These are phyloP conservation scores for rapeseed (Brassica napus) DNA, from an alignment of 345 rosid genomes.

Conservation along the genomic window DNA sequence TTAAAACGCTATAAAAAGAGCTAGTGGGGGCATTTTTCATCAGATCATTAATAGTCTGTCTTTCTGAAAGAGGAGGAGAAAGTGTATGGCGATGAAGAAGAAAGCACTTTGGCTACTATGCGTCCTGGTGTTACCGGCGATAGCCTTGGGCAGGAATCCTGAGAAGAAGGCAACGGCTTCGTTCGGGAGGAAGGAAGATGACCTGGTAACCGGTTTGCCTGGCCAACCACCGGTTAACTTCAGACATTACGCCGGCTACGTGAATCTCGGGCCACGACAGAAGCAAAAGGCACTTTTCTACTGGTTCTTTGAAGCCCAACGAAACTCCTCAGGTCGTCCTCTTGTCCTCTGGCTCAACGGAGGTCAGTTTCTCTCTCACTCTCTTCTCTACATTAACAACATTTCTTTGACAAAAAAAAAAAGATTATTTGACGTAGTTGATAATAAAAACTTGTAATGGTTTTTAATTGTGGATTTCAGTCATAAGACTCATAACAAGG, in stretches of 20 bases:
- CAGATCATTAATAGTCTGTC: background rate
- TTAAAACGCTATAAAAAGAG: background rate
- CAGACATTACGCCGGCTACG: constrained; percentile 63
- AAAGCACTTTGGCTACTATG: constrained; percentile 31
- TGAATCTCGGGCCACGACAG: constrained; percentile 39
- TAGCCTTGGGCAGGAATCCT: constrained; percentile 25
- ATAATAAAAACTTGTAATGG: background rate
- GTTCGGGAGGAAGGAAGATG: constrained; percentile 41
- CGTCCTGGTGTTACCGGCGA: constrained; percentile 34
- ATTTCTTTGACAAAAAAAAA: background rate
- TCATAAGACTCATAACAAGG: background rate
- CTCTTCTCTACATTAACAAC: background rate
- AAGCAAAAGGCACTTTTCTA: constrained; percentile 58
- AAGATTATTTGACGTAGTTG: background rate
- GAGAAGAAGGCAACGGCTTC: constrained; percentile 22
- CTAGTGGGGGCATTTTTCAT: background rate
- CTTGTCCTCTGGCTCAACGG: constrained; percentile 81
- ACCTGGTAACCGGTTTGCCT: constrained; percentile 49
- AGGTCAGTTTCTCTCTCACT: constrained; percentile 40
- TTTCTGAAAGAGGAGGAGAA: background rate
- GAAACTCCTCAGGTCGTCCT: constrained; percentile 43
- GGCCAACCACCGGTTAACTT: constrained; percentile 62
- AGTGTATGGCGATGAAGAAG: constrained; percentile 28
- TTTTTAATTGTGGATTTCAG: background rate
- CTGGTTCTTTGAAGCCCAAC: constrained; percentile 71